Evolutionary conservation across 2,329 filamentous ascomycete species (phyloP), one percentile per base, ranked within the genome.

Genomic region (Chrysosporium queenslandicum): DNA sequence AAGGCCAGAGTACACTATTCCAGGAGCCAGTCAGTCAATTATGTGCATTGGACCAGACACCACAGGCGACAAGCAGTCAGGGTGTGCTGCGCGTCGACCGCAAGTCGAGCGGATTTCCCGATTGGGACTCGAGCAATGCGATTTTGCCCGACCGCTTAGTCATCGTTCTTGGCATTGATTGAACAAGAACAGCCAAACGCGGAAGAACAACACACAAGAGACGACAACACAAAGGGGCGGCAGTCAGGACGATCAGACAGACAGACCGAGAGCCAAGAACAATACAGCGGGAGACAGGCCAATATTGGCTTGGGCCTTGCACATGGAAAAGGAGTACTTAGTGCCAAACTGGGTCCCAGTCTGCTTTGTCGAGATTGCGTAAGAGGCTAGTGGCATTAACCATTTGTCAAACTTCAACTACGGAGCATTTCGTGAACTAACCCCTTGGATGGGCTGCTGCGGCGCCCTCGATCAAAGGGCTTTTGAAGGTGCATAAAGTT

Each of bases 151-250:
- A 8, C 23, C 12, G 34, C 46, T 49, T 40, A 49, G 46, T 49
- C 46, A 49, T 27, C 21, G 5, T 18, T 11, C 46, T 49, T 49
- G 46, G 46, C 46, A 9, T n/a, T n/a, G n/a, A n/a, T n/a, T n/a
- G n/a, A n/a, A n/a, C n/a, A n/a, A n/a, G n/a, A n/a, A n/a, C n/a
- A n/a, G 20, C 5, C 11, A 34, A 14, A 34, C 11, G 11, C 11
- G 32, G 32, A 14, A 12, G 32, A 34, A 34, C 4, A 34, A 12
- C 9, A 34, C 11, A 14, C 11, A 12, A 14, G 12, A 34, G 32
- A 34, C 11, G 32, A 30, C 29, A 30, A 30, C 29, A 30, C 5
- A 11, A 30, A 30, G n/a, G n/a, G n/a, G n/a, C n/a, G n/a, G n/a
- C n/a, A n/a, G n/a, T n/a, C n/a, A n/a, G n/a, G n/a, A n/a, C n/a